Evolutionary conservation across 2,329 filamentous ascomycete species (phyloP).

Genomic region (Orbilia blumenaviensis): DNA sequence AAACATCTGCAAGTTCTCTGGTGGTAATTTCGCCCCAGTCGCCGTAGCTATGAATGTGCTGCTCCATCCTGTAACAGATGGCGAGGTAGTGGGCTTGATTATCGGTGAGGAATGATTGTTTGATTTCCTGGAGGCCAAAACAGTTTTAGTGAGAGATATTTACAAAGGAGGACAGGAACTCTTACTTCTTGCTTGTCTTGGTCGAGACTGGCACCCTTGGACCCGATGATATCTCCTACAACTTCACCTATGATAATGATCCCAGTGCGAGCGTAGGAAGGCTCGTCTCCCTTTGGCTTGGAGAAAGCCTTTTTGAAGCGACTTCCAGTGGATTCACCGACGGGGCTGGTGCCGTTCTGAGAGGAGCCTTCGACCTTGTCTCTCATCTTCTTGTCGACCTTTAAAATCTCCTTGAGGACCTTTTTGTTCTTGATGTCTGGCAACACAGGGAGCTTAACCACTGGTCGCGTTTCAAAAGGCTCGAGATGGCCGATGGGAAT

Average conservation of each 20-base stretch:
- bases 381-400: conserved; percentile 23
- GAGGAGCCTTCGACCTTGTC: background rate
- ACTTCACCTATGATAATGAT: background rate
- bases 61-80: conserved; percentile 44
- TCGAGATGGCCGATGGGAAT: conserved; percentile 34
- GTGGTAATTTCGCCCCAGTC: conserved; percentile 37
- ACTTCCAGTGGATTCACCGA: background rate
- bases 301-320: background rate
- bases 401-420: conserved; percentile 10
- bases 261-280: background rate
- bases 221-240: background rate
- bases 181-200: background rate
- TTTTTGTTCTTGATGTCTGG: conserved; percentile 26
- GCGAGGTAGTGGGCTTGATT: conserved; percentile 49
- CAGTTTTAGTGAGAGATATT: background rate
- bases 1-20: conserved; percentile 32
- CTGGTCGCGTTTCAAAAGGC: conserved; percentile 9
- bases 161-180: background rate
- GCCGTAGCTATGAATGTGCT: conserved; percentile 34
- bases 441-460: conserved; percentile 17
- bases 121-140: conserved; percentile 13
- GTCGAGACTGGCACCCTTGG: background rate
- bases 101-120: conserved; percentile 27
- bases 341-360: background rate
- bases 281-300: background rate